phyloP scores from a whole-genome alignment of 768 basidiomycete species.

The Phylloporus rhodoxanthus region DNA sequence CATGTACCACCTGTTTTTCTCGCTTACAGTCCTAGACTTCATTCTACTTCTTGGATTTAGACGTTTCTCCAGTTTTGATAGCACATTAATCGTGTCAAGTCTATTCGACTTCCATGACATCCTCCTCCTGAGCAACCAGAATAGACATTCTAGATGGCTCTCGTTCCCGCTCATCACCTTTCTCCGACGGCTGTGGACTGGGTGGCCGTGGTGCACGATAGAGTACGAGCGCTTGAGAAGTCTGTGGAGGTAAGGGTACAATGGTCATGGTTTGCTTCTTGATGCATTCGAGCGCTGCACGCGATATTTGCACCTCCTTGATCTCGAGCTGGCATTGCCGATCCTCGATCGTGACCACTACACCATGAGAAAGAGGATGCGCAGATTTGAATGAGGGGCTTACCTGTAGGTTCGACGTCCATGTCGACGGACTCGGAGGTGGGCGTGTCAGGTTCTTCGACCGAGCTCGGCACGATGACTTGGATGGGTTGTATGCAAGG shows the following conservation, averaged over 20 bases:
- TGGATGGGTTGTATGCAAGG: not conserved
- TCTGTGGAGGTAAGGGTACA: slow-evolving; percentile 13
- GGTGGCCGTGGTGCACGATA: slow-evolving; percentile 40
- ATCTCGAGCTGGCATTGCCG: slow-evolving; percentile 20
- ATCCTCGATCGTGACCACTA: slow-evolving; percentile 5
- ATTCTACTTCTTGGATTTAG: slow-evolving; percentile 19
- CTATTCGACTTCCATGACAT: slow-evolving; percentile 53
- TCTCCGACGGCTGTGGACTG: slow-evolving; percentile 1
- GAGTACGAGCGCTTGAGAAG: slow-evolving; percentile 47
- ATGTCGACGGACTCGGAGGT: slow-evolving; percentile 54
- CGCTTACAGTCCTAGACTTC: slow-evolving; percentile 23
- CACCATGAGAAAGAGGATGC: not conserved
- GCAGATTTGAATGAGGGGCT: slow-evolving; percentile 12
- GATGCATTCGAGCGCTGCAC: slow-evolving; percentile 43
- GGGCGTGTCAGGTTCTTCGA: slow-evolving; percentile 38
- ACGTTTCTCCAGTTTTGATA: slow-evolving; percentile 13
- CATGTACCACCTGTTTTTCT: not conserved
- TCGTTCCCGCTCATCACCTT: not conserved
- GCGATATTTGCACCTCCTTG: slow-evolving; percentile 37
- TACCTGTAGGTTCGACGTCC: slow-evolving; percentile 67
- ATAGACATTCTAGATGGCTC: not conserved
- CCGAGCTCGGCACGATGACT: slow-evolving; percentile 30
- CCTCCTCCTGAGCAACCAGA: slow-evolving; percentile 23
- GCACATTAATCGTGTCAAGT: slow-evolving; percentile 2
- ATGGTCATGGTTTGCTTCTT: slow-evolving; percentile 29